phyloP scores from a whole-genome alignment of 495 filamentous ascomycete species.

The Aspergillus egyptiacus region DNA sequence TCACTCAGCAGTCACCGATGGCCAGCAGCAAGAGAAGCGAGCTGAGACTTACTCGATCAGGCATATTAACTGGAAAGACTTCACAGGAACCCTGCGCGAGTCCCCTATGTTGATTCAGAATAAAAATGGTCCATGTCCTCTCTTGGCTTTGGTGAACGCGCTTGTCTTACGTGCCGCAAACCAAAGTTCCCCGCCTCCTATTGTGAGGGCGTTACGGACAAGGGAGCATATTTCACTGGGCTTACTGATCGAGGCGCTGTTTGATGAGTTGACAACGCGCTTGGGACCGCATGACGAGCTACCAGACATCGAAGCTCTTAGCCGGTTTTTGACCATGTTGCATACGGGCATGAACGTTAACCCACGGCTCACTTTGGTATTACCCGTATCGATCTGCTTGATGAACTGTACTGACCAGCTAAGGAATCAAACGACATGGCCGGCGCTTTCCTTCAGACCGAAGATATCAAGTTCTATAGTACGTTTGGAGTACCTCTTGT shows the following conservation, averaged over 20 bases:
- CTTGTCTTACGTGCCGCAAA: slow-evolving; percentile 77
- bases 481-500: slow-evolving; percentile 82
- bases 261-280: slow-evolving; percentile 83
- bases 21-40: slow-evolving; percentile 39
- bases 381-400: slow-evolving; percentile 33
- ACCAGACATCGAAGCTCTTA: slow-evolving; percentile 82
- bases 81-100: slow-evolving; percentile 36
- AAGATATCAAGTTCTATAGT: slow-evolving; percentile 78
- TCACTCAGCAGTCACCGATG: slow-evolving; percentile 12
- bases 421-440: slow-evolving; percentile 43
- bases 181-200: slow-evolving; percentile 53
- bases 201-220: slow-evolving; percentile 67
- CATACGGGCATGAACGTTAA: slow-evolving; percentile 99
- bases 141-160: slow-evolving; percentile 91
- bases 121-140: slow-evolving; percentile 86
- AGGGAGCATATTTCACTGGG: slow-evolving; percentile 86
- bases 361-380: slow-evolving; percentile 64
- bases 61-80: slow-evolving; percentile 56
- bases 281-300: slow-evolving; percentile 49
- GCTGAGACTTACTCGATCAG: slow-evolving; percentile 68
- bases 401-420: slow-evolving; percentile 19
- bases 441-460: slow-evolving; percentile 75
- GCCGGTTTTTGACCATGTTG: slow-evolving; percentile 77
- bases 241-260: slow-evolving; percentile 76
- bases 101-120: slow-evolving; percentile 89